Conservation (phyloP, 441 rosid genomes). For the Dalechampia spathulata region DNA sequence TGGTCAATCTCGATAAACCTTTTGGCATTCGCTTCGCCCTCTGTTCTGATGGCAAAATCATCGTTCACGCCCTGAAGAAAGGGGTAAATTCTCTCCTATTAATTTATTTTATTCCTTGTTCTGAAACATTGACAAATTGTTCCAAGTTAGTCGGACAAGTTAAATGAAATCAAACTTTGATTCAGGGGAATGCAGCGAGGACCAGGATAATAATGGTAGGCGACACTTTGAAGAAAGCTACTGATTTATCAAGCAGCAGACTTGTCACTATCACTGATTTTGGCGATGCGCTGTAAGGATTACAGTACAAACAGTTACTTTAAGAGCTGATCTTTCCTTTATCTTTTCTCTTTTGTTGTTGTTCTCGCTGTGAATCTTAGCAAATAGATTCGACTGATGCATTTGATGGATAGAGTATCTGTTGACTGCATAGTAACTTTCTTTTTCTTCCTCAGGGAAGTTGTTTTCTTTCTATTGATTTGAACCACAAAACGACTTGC, state of each 20-base stretch:
- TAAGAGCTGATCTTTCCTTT: no score
- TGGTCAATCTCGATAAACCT: constrained; percentile 90
- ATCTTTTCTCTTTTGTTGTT: no score
- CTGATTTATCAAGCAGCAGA: constrained; percentile 46
- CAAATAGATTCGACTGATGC: no score
- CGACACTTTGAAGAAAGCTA: constrained; percentile 69
- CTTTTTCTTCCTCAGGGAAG: no score
- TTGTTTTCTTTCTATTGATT: no score
- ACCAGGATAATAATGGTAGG: constrained; percentile 92
- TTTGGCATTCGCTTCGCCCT: constrained; percentile 81
- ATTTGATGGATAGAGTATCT: no score
- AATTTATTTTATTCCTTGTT: not conserved
- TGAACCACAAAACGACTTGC: no score
- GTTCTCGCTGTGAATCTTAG: no score
- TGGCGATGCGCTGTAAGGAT: constrained; percentile 55
- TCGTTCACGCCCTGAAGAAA: constrained; percentile 69
- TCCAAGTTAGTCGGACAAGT: no score
- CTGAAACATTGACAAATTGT: not conserved
- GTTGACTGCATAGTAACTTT: no score
- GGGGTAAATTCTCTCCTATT: constrained; percentile 39
- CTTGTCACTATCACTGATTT: constrained; percentile 49
- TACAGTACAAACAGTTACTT: no score
- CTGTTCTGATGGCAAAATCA: constrained; percentile 59
- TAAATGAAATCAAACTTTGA: no score
- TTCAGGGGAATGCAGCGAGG: constrained; percentile 87